phyloP scores from a whole-genome alignment of 352 stramenopile species.

The Globisporangium emineosum region DNA sequence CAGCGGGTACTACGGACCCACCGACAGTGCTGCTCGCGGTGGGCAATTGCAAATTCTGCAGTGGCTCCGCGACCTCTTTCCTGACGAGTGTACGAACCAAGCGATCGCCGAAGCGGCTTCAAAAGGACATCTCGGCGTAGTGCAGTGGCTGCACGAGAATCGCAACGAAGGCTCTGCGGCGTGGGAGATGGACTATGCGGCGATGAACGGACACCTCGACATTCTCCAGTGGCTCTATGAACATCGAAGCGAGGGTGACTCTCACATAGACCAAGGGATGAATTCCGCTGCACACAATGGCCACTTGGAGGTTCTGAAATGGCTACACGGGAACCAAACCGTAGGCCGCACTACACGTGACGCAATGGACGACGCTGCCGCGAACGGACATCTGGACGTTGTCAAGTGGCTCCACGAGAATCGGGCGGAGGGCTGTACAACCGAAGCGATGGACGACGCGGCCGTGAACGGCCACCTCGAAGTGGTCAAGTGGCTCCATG shows the following conservation, averaged over 20 bases:
- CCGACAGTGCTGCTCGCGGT: not conserved
- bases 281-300: not conserved
- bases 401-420: conserved; percentile 4
- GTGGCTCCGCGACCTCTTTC: conserved; percentile 2
- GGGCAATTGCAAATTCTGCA: not conserved
- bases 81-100: not conserved
- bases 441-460: no score
- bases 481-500: not conserved
- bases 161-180: not conserved
- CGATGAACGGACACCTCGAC: not conserved
- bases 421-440: no score
- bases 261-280: no score
- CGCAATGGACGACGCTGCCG: not conserved
- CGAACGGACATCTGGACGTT: not conserved
- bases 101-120: not conserved
- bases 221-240: conserved; percentile 5
- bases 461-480: not conserved
- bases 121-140: not conserved
- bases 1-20: not conserved
- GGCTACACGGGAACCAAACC: not conserved
- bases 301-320: not conserved
- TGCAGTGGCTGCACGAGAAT: conserved; percentile 1
- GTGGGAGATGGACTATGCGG: not conserved
- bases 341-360: not conserved
- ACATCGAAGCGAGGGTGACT: not conserved